Evolutionary conservation across 192 early-diverging fungal species (phyloP), one percentile per base, ranked within the genome.

Genomic region (Allomyces macrogynus): DNA sequence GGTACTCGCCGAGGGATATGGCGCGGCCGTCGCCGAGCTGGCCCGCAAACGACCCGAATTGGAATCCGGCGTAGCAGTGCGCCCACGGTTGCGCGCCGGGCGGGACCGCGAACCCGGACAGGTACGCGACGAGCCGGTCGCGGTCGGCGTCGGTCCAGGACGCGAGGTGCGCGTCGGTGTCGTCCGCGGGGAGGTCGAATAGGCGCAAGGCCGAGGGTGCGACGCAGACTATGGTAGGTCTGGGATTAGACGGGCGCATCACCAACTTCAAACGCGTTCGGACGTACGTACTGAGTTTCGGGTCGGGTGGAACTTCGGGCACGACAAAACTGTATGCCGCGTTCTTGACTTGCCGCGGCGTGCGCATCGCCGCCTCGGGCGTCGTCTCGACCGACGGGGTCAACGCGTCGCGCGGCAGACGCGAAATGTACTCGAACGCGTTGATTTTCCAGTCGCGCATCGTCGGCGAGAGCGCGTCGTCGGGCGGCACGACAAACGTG

Each of bases 21-120:
- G 90, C 90, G 40, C 91, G 74, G 1, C 91, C 90, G 67, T 95
- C 92, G 27, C 92, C 92, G 8, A 95, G 74, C 73, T 91, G 87
- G 16, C 78, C 82, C 0, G 84, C 83, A 70, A 83, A 84, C 26
- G 73, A 43, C 24, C 83, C 81, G 67, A 87, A 87, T 68, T 88
- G 85, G 70, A 85, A 86, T 5, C 87, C 86, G 64, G 77, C 84
- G 64, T 87, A 86, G 67, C 80, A 82, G 20, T 81, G 79, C 18
- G 86, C 74, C 86, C 84, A 87, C 0, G 83, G 83, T 5, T 69
- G 67, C 22, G 82, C 76, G 10, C 77, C 73, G 5, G 67, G 69
- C 5, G 83, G 70, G 11, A 76, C 44, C 22, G 61, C 40, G 60
- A 66, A 74, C 24, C 79, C 79, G 63, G 76, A 77, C 69, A 67